Conservation (phyloP, 2,329 filamentous ascomycete species). For the Penicillium sp. region DNA sequence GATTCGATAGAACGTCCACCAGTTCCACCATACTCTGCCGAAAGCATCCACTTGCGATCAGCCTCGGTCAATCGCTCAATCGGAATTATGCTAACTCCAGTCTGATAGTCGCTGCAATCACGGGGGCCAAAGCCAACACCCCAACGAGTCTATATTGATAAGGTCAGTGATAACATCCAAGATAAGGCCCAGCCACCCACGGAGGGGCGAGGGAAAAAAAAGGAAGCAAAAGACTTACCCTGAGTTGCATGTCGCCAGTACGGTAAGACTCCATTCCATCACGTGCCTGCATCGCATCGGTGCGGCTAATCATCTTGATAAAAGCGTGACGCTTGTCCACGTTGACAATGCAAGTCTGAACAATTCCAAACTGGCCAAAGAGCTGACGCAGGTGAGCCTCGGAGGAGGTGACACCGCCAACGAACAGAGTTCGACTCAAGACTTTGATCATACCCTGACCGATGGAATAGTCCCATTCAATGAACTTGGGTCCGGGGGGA, state of each 20-base stretch:
- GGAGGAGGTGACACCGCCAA: conserved; percentile 85
- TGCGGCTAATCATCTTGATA: conserved; percentile 93
- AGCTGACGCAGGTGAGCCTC: conserved; percentile 78
- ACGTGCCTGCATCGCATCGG: conserved; percentile 79
- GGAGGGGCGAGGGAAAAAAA: background rate
- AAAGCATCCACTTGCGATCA: conserved; percentile 95
- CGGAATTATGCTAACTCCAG: conserved; percentile 87
- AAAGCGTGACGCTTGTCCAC: conserved; percentile 97
- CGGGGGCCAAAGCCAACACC: conserved; percentile 95
- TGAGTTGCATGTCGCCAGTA: conserved; percentile 68
- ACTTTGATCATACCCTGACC: conserved; percentile 82
- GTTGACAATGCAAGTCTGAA: conserved; percentile 98
- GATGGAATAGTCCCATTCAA: conserved; percentile 74
- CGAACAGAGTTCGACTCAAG: conserved; percentile 89
- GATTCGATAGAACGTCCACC: conserved; percentile 76
- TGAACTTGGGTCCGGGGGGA: conserved; percentile 64
- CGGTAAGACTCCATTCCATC: conserved; percentile 80
- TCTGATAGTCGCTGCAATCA: conserved; percentile 94
- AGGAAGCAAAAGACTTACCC: conserved; percentile 51
- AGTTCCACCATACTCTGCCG: conserved; percentile 87
- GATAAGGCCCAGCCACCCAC: background rate
- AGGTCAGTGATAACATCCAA: background rate
- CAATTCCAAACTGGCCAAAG: conserved; percentile 77
- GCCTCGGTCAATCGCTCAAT: conserved; percentile 91
- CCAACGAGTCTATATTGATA: conserved; percentile 72